phyloP scores from a whole-genome alignment of 352 stramenopile species.

The Phytopythium oedochilum region DNA sequence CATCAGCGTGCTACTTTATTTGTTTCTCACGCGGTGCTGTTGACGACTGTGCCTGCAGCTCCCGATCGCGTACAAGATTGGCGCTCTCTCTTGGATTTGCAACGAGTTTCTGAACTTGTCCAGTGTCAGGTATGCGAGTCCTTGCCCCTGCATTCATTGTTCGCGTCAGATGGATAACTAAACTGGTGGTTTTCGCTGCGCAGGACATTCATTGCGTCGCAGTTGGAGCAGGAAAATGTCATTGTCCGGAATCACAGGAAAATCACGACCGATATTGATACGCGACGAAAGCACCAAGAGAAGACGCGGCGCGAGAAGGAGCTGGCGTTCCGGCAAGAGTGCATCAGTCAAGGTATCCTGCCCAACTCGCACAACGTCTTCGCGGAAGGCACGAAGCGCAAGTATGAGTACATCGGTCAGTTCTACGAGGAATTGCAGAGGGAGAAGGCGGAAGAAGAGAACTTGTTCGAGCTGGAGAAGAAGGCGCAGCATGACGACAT shows the following conservation, averaged over 20 bases:
- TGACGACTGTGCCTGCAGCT: constrained; percentile 16
- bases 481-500: constrained; percentile 35
- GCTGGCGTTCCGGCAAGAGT: constrained; percentile 49
- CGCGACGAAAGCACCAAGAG: constrained; percentile 43
- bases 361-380: constrained; percentile 68
- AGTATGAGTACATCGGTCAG: constrained; percentile 56
- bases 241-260: constrained; percentile 50
- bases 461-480: constrained; percentile 43
- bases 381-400: constrained; percentile 51
- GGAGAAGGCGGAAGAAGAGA: constrained; percentile 47
- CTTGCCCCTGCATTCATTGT: background rate
- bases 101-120: constrained; percentile 60
- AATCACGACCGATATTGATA: constrained; percentile 44
- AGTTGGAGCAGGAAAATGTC: constrained; percentile 58
- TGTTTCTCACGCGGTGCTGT: no score
- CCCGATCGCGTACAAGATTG: constrained; percentile 55
- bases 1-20: no score
- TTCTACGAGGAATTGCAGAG: constrained; percentile 60
- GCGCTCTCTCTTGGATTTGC: constrained; percentile 59
- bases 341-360: constrained; percentile 53
- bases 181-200: background rate
- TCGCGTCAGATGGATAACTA: background rate
- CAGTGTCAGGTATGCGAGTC: constrained; percentile 26
- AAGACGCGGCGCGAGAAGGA: constrained; percentile 51
- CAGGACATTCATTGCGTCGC: constrained; percentile 46